These are phyloP conservation scores for Lophiostoma macrostomum DNA, from an alignment of 495 filamentous ascomycete genomes.

Conservation along the genomic window DNA sequence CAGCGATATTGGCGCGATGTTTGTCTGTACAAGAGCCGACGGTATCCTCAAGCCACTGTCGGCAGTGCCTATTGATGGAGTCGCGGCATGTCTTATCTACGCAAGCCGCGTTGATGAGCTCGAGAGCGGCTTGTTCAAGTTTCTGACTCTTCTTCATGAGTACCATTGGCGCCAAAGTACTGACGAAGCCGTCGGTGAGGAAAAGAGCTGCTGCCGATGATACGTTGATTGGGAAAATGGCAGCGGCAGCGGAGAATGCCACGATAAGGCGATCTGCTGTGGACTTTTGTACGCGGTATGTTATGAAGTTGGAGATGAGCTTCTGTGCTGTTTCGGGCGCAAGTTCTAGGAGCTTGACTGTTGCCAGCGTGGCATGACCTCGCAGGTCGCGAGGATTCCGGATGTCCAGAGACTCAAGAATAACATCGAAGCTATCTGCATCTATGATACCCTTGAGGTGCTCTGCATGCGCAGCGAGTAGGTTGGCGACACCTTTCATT, in stretches of 20 bases:
- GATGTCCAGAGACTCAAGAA: constrained; percentile 74
- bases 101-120: constrained; percentile 88
- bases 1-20: constrained; percentile 64
- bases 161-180: constrained; percentile 64
- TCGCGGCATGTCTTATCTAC: constrained; percentile 75
- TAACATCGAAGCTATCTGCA: constrained; percentile 71
- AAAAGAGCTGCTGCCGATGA: constrained; percentile 69
- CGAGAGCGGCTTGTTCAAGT: constrained; percentile 76
- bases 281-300: constrained; percentile 49
- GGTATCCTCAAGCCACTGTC: constrained; percentile 76
- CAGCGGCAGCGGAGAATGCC: constrained; percentile 83
- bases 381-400: constrained; percentile 64
- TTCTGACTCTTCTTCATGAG: constrained; percentile 47
- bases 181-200: constrained; percentile 77
- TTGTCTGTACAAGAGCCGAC: constrained; percentile 59
- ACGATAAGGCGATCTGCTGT: constrained; percentile 61
- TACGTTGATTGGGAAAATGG: constrained; percentile 80
- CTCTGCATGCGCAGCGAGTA: constrained; percentile 58
- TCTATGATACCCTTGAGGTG: constrained; percentile 67
- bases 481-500: constrained; percentile 60
- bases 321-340: constrained; percentile 64
- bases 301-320: constrained; percentile 66
- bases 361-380: constrained; percentile 71
- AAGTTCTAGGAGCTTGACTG: constrained; percentile 74
- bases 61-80: constrained; percentile 74